A percentile compares a stretch with the other conserved stretches of the same genome.
Evolutionary conservation across 352 stramenopile genomes (phyloP).

Genomic region (Pythium periplocum): DNA sequence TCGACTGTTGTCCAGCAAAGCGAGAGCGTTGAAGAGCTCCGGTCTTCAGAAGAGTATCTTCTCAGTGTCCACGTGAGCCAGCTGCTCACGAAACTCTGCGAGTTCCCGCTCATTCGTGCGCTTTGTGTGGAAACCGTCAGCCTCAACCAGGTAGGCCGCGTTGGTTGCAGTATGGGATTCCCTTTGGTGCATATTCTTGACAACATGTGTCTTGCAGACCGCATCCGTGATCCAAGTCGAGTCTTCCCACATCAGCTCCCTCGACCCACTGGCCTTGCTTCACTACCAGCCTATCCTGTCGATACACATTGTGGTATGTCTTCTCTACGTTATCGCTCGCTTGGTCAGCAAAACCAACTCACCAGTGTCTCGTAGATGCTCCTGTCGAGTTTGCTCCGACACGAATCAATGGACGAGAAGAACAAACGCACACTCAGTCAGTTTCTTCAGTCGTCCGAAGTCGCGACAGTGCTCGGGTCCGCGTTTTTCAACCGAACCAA

Average conservation of each 20-base stretch:
- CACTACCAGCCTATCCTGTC: conserved; percentile 65
- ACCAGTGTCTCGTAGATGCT: conserved; percentile 36
- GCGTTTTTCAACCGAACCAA: conserved; percentile 56
- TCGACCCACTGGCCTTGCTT: conserved; percentile 42
- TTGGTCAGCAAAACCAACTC: background rate
- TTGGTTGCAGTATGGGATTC: background rate
- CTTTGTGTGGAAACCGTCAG: conserved; percentile 56
- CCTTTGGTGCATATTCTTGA: background rate
- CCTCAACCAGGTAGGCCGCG: conserved; percentile 57
- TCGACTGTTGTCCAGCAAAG: conserved; percentile 33
- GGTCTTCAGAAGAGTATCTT: conserved; percentile 58
- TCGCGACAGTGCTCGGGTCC: conserved; percentile 47
- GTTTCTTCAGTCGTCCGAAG: conserved; percentile 70
- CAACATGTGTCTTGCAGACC: conserved; percentile 23
- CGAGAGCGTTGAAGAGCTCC: conserved; percentile 35
- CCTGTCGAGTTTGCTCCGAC: conserved; percentile 41
- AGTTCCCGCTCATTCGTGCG: conserved; percentile 36
- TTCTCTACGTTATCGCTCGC: background rate
- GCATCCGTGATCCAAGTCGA: conserved; percentile 66
- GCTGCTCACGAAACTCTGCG: conserved; percentile 52
- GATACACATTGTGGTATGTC: conserved; percentile 59
- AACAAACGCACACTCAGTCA: conserved; percentile 60
- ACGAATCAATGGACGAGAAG: conserved; percentile 52
- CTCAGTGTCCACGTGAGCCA: conserved; percentile 56
- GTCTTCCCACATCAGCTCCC: conserved; percentile 38